A percentile compares a stretch with the other conserved stretches of the same genome.
These are phyloP conservation scores for Cicer cuneatum DNA, from an alignment of 306 rosid genomes.

Conservation along the genomic window DNA sequence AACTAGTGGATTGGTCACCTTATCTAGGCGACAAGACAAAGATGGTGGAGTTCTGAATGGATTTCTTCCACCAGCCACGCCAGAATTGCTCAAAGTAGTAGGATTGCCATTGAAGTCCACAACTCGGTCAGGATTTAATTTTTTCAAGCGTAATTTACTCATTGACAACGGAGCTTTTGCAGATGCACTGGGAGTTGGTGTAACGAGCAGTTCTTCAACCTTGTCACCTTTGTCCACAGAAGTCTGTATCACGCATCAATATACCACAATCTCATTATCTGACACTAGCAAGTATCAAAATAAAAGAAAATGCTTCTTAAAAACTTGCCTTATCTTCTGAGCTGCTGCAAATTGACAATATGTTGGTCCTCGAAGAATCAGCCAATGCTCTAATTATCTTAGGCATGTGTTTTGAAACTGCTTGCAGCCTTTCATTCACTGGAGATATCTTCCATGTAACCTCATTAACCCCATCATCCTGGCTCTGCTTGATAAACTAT, in stretches of 20 bases:
- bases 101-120: conserved; percentile 42
- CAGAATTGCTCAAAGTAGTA: conserved; percentile 44
- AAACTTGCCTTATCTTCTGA: conserved; percentile 64
- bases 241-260: conserved; percentile 53
- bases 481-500: conserved; percentile 90
- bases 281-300: conserved; percentile 7
- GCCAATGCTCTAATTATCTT: conserved; percentile 73
- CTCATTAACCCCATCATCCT: conserved; percentile 82
- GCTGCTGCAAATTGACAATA: conserved; percentile 56
- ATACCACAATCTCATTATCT: conserved; percentile 29
- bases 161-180: conserved; percentile 53
- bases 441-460: conserved; percentile 97
- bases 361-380: conserved; percentile 70
- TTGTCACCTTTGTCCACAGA: conserved; percentile 53
- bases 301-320: background rate
- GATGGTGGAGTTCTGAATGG: conserved; percentile 96
- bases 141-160: conserved; percentile 59
- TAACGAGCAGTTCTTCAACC: conserved; percentile 56
- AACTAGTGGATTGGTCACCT: conserved; percentile 57
- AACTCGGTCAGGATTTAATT: conserved; percentile 54
- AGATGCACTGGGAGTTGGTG: conserved; percentile 52
- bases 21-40: conserved; percentile 64
- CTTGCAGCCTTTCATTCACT: conserved; percentile 80
- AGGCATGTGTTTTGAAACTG: conserved; percentile 76
- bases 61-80: conserved; percentile 55